A percentile compares a stretch with the other conserved stretches of the same genome.
phyloP scores from a whole-genome alignment of 78 protist species.

The Cavenderia fasciculata region DNA sequence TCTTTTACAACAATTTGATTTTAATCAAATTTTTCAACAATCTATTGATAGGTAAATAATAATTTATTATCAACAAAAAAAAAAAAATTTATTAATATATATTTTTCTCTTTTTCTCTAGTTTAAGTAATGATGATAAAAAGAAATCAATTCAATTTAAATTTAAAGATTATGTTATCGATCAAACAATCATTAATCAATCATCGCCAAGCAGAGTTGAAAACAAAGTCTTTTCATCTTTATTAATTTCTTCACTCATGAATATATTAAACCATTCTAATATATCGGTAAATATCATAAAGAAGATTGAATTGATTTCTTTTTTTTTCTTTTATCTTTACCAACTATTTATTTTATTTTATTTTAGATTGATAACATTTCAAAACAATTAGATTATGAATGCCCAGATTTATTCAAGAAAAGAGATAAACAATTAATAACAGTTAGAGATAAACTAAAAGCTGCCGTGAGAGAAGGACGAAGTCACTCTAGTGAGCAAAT shows the following conservation, averaged over 20 bases:
- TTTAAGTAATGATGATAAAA: too few species aligned
- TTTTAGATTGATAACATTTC: slow-evolving; percentile 29
- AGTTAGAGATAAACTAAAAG: slow-evolving; percentile 17
- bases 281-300: neutral
- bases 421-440: slow-evolving; percentile 12
- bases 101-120: too few species aligned
- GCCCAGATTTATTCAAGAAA: slow-evolving; percentile 38
- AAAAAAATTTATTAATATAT: too few species aligned
- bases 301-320: too few species aligned
- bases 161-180: slow-evolving; percentile 8
- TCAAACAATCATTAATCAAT: too few species aligned
- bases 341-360: neutral
- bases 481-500: slow-evolving; percentile 2
- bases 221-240: neutral
- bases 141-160: too few species aligned
- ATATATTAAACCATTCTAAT: neutral
- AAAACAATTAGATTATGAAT: slow-evolving; percentile 19
- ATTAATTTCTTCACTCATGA: neutral
- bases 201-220: too few species aligned
- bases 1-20: slow-evolving; percentile 11
- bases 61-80: too few species aligned
- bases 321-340: neutral
- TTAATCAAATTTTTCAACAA: slow-evolving; percentile 39
- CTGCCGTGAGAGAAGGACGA: neutral
- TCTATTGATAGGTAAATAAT: too few species aligned